Evolutionary conservation across 2,329 filamentous ascomycete species (phyloP).

Genomic region (Aschersonia sp.): DNA sequence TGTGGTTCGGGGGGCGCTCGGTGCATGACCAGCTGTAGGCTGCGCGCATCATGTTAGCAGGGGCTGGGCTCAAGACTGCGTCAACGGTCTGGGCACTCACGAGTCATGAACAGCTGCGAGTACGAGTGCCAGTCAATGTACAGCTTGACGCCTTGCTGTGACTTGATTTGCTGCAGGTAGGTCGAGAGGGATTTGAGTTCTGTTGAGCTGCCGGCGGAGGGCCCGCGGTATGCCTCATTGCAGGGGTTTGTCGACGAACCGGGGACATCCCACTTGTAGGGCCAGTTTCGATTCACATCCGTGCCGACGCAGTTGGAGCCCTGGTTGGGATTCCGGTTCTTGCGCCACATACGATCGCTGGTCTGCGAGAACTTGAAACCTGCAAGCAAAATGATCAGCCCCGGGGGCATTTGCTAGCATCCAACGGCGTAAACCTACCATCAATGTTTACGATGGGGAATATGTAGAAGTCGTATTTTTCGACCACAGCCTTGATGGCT

Average conservation of each 20-base stretch:
- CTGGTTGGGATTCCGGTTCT: slow-evolving; percentile 33
- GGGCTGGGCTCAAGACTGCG: not conserved
- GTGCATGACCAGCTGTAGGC: slow-evolving; percentile 47
- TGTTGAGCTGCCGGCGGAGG: slow-evolving; percentile 27
- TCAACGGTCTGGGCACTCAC: slow-evolving; percentile 27
- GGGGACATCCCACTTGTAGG: slow-evolving; percentile 32
- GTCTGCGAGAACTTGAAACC: slow-evolving; percentile 45
- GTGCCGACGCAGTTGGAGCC: slow-evolving; percentile 30
- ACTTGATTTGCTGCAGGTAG: slow-evolving; percentile 17
- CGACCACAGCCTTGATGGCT: slow-evolving; percentile 29
- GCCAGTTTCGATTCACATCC: slow-evolving; percentile 49
- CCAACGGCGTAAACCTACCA: slow-evolving; percentile 18
- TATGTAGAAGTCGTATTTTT: slow-evolving; percentile 53
- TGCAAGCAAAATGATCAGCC: slow-evolving; percentile 12
- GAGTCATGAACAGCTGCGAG: slow-evolving; percentile 44
- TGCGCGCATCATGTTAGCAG: not conserved
- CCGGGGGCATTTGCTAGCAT: not conserved
- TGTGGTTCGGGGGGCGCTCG: slow-evolving; percentile 27
- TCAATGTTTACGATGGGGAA: slow-evolving; percentile 49
- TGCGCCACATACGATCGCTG: slow-evolving; percentile 44
- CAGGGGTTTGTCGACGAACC: slow-evolving; percentile 38
- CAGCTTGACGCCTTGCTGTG: slow-evolving; percentile 35
- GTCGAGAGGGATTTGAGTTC: slow-evolving; percentile 34
- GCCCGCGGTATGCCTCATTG: slow-evolving; percentile 31
- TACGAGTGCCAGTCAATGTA: slow-evolving; percentile 55